phyloP scores from a whole-genome alignment of 257 asterid species.

The Jasminum sambac region DNA sequence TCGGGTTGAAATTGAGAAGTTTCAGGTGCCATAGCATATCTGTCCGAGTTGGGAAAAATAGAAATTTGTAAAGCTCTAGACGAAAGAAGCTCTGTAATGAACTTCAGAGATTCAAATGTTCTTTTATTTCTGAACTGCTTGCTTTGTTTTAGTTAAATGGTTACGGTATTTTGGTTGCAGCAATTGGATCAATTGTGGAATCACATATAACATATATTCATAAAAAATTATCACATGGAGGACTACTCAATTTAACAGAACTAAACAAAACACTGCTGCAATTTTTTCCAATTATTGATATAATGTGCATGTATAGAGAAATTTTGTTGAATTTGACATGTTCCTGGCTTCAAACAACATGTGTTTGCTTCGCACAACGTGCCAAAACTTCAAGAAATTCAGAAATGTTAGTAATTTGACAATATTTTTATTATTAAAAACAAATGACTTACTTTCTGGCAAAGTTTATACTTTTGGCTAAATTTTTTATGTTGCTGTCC shows the following conservation, averaged over 20 bases:
- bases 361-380: not conserved
- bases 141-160: not conserved
- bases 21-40: too few species aligned
- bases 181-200: not conserved
- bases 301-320: not conserved
- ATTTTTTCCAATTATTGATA: not conserved
- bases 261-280: not conserved
- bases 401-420: not conserved
- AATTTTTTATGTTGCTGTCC: not conserved
- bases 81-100: too few species aligned
- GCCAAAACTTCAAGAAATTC: not conserved
- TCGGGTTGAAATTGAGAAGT: too few species aligned
- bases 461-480: not conserved
- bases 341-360: not conserved
- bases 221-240: not conserved
- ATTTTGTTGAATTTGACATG: not conserved
- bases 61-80: too few species aligned
- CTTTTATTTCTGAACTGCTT: too few species aligned
- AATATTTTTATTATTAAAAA: not conserved
- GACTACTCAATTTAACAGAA: not conserved
- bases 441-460: not conserved
- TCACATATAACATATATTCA: too few species aligned
- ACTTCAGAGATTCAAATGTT: too few species aligned
- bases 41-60: too few species aligned
- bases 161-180: not conserved